Base-by-base conservation (phyloP, 352 stramenopile species). In the Phytophthora sp. region DNA sequence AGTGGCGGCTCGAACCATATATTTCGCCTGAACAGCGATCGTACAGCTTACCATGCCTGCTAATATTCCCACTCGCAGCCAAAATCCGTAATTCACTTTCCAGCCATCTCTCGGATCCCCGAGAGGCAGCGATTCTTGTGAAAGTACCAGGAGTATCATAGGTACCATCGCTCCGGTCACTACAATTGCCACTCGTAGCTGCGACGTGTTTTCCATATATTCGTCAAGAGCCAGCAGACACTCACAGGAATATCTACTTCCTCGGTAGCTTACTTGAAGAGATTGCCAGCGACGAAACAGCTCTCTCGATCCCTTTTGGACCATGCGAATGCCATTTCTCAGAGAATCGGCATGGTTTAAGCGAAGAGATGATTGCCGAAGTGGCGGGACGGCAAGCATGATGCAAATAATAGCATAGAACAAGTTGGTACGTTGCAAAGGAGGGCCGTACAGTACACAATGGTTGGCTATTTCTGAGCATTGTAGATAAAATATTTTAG, bases 191-290 rank as follows among this genome's bases (percentile, higher is more conserved):
- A 66, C 63, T 20, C 63, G 56, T 7, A 51, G 26, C 1, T 33
- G 12, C 4, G 52, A 61, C 4, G 58, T 69, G 0, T 24, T 60
- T 8, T 30, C 33, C 11, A 18, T 62, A 24, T 69, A 69, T 20
- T 66, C 33, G 6, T 73, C 54, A 4, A 73, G 47, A 18, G 51
- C 58, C 3, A 69, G 13, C 20, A 64, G 13, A 0, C 58, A 38
- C 13, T 73, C 51, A 12, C 69, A 15, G 0, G 52, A 73, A 20
- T 67, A 73, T 15, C 52, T 73, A 21, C 30, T 18, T 7, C 52
- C 65, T 35, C 24, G 51, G 9, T 61, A 59, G 18, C 64, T 72
- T 26, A 72, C 57, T 50, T 72, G 57, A 1, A 63, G 44, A 7
- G 45, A 51, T 18, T 52, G 38, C 47, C 56, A 70, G 7, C 38